Percentiles rank a stretch among this genome's conserved stretches.
Conservation (phyloP, 345 rosid species). For the Melastoma malabathricum region DNA sequence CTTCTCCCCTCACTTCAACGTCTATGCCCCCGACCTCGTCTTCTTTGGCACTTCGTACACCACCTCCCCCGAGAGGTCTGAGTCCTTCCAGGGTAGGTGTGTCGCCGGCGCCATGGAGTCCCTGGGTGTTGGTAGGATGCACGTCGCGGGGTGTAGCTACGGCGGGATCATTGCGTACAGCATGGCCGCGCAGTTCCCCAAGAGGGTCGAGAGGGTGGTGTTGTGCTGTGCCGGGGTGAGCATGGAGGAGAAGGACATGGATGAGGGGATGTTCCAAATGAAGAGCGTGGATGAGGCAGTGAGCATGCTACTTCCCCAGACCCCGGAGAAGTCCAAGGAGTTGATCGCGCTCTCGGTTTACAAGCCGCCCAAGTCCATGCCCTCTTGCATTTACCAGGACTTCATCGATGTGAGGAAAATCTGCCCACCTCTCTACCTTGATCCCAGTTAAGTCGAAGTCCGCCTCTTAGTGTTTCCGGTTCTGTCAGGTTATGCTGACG, state of each 20-base stretch:
- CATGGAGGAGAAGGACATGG: slow-evolving; percentile 73
- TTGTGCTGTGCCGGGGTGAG: slow-evolving; percentile 73
- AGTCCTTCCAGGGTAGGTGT: slow-evolving; percentile 41
- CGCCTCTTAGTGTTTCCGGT: neutral
- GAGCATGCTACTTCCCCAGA: slow-evolving; percentile 45
- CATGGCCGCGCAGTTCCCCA: slow-evolving; percentile 62
- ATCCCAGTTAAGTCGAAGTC: neutral
- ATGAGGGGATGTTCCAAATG: slow-evolving; percentile 50
- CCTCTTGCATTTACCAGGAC: slow-evolving; percentile 66
- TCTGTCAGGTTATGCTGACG: slow-evolving; percentile 60
- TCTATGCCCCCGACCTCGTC: slow-evolving; percentile 78
- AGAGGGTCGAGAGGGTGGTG: slow-evolving; percentile 47
- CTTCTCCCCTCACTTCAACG: slow-evolving; percentile 47
- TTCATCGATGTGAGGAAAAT: slow-evolving; percentile 32
- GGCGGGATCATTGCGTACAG: slow-evolving; percentile 80
- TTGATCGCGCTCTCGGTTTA: slow-evolving; percentile 38
- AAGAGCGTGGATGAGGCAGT: slow-evolving; percentile 48
- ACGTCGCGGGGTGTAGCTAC: slow-evolving; percentile 69
- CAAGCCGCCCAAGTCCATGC: slow-evolving; percentile 41
- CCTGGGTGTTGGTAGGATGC: slow-evolving; percentile 27
- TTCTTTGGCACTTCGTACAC: slow-evolving; percentile 91
- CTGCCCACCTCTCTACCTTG: neutral
- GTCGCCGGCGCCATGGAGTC: slow-evolving; percentile 42
- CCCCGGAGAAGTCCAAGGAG: slow-evolving; percentile 38
- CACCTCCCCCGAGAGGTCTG: slow-evolving; percentile 34